Percentiles rank a stretch among this genome's conserved stretches.
These are phyloP conservation scores for Penicillium tannophilum DNA, from an alignment of 495 filamentous ascomycete genomes.

Conservation along the genomic window DNA sequence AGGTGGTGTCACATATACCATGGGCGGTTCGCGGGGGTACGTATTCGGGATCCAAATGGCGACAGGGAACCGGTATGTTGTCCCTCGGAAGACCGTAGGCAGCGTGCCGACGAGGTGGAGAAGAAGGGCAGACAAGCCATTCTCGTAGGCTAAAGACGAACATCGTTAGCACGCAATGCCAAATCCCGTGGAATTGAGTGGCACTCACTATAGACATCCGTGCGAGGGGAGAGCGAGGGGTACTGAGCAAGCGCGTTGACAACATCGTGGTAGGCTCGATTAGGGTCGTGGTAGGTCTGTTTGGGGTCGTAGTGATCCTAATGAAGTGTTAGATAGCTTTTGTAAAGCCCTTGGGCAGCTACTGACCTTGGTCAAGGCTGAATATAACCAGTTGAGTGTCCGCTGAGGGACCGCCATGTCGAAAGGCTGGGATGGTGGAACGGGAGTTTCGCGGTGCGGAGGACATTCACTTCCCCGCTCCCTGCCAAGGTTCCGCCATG, in stretches of 20 bases:
- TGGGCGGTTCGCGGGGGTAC: constrained; percentile 82
- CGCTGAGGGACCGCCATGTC: constrained; percentile 80
- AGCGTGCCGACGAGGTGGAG: constrained; percentile 84
- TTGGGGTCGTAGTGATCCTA: constrained; percentile 94
- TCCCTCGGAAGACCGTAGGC: constrained; percentile 84
- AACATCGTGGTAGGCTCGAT: constrained; percentile 89
- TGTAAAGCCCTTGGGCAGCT: background rate
- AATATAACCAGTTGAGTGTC: constrained; percentile 93
- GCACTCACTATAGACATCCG: constrained; percentile 89
- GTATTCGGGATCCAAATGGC: constrained; percentile 94
- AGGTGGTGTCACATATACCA: constrained; percentile 85
- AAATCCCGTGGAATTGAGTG: background rate
- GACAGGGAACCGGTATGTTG: constrained; percentile 87
- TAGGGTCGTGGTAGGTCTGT: constrained; percentile 88
- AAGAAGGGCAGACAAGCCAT: constrained; percentile 83
- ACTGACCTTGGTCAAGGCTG: constrained; percentile 75
- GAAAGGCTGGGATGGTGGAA: constrained; percentile 11
- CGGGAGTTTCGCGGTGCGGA: constrained; percentile 9
- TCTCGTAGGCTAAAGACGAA: constrained; percentile 67
- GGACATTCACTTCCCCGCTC: background rate
- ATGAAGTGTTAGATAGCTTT: constrained; percentile 8
- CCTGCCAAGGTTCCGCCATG: constrained; percentile 3
- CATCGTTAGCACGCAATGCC: background rate
- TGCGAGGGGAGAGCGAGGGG: constrained; percentile 83
- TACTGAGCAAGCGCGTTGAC: constrained; percentile 79